Evolutionary conservation across 306 rosid genomes (phyloP).

Genomic region (Trifolium pratense): DNA sequence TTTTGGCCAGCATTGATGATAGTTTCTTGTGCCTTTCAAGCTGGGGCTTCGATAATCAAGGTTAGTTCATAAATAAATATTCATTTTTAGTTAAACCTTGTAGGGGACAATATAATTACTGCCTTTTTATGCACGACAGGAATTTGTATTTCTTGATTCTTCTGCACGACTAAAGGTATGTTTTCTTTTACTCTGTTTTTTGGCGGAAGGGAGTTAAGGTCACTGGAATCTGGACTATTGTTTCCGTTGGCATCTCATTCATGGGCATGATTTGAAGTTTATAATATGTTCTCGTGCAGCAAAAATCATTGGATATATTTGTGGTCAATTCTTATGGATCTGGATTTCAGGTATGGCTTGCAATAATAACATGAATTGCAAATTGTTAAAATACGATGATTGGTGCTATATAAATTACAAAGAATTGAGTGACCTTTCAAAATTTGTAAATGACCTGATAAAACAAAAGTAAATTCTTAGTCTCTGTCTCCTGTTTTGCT

Average conservation of each 20-base stretch:
- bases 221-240: constrained; percentile 2
- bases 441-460: constrained; percentile 8
- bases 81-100: constrained; percentile 36
- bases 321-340: constrained; percentile 97
- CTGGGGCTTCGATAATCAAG: constrained; percentile 91
- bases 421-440: not conserved
- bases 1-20: constrained; percentile 87
- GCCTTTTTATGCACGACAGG: constrained; percentile 55
- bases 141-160: constrained; percentile 73
- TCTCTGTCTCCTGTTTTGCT: constrained; percentile 15
- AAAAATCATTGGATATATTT: constrained; percentile 87
- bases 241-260: constrained; percentile 36
- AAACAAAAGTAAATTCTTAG: constrained; percentile 4
- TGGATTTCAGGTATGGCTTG: constrained; percentile 77
- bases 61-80: constrained; percentile 46
- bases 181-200: constrained; percentile 10
- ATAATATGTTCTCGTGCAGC: constrained; percentile 59
- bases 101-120: constrained; percentile 36
- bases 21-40: constrained; percentile 85
- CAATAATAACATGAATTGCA: not conserved
- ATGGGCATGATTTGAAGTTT: constrained; percentile 30
- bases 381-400: constrained; percentile 29
- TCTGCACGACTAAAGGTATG: constrained; percentile 63
- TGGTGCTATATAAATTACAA: constrained; percentile 8
- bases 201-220: not conserved